Evolutionary conservation across 2,329 filamentous ascomycete genomes (phyloP).

Genomic region (Trichoderma simmonsii): DNA sequence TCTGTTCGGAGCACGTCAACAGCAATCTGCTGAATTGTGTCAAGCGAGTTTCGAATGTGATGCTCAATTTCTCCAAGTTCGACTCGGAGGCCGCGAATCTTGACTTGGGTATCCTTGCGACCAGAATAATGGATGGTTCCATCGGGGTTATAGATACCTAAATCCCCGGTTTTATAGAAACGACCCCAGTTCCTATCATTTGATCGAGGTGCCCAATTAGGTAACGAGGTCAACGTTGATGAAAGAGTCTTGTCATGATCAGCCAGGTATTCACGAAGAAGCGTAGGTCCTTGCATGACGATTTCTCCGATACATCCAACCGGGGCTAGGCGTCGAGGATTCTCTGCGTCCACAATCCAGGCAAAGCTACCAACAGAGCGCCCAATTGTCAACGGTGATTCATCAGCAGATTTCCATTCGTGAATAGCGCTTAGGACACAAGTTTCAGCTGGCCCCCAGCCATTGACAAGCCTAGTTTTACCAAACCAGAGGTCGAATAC

Average conservation of each 20-base stretch:
- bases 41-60: not conserved
- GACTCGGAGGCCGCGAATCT: slow-evolving; percentile 18
- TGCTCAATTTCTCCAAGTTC: slow-evolving; percentile 18
- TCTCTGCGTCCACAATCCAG: slow-evolving; percentile 13
- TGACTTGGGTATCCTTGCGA: slow-evolving; percentile 18
- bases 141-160: slow-evolving; percentile 8
- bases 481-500: slow-evolving; percentile 18
- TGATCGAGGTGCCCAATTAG: not conserved
- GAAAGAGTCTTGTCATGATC: slow-evolving; percentile 10
- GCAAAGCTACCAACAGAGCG: slow-evolving; percentile 6
- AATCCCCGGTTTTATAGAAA: slow-evolving; percentile 14
- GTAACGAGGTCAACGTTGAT: not conserved
- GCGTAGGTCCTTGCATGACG: slow-evolving; percentile 15
- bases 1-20: slow-evolving; percentile 12
- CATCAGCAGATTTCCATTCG: slow-evolving; percentile 14
- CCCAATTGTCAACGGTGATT: slow-evolving; percentile 16
- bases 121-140: slow-evolving; percentile 2
- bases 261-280: slow-evolving; percentile 16
- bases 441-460: slow-evolving; percentile 18
- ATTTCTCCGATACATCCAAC: slow-evolving; percentile 17
- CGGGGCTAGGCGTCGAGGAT: slow-evolving; percentile 1
- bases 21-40: not conserved
- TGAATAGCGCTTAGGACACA: slow-evolving; percentile 14
- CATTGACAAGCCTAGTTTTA: slow-evolving; percentile 12
- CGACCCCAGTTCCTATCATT: not conserved